Evolutionary conservation across 2,329 filamentous ascomycete species (phyloP), one percentile per base, ranked within the genome.

Genomic region (Calonectria multiphialidica): DNA sequence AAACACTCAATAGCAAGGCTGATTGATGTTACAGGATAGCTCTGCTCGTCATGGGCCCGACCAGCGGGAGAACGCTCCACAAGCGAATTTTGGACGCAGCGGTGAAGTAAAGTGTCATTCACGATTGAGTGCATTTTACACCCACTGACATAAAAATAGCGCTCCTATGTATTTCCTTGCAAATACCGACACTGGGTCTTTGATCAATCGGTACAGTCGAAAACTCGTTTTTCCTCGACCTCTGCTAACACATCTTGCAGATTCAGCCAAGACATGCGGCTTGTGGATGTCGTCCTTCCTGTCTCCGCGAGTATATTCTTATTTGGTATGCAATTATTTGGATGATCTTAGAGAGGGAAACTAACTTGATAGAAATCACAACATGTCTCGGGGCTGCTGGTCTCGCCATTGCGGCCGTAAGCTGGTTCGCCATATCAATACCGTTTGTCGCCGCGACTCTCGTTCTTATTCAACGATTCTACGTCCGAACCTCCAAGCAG

Each of bases 401-500:
- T 5, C 79, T 89, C 1, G 85, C 88, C 28, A 82, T 83, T 9
- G 81, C 84, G 4, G 84, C 86, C 9, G 84, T 87, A 0, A 82
- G 81, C 72, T 88, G 86, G 73, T 84, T 86, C 1, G 86, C 86
- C 5, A 83, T 85, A n/a, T 82, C 83, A 0, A 84, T 88, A 25
- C 87, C 88, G 0, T 79, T 87, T 23, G 81, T 88, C 2, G 75
- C 87, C 37, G 73, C 80, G 9, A 76, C 83, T 2, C 77, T 88
- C 16, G 87, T 86, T 66, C 67, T 85, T 9, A 82, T 90, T 12
- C 88, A 90, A 69, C 86, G 86, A 49, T 85, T 87, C 73, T 90
- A 90, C 72, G 83, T 90, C n/a, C 83, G 87, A 7, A 90, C 89
- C 1, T 90, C 88, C 0, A 87, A 88, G 5, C 89, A 90, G 68